A percentile compares a stretch with the other conserved stretches of the same genome.
Conservation (phyloP, 306 rosid species). For the Echinosophora koreensis region DNA sequence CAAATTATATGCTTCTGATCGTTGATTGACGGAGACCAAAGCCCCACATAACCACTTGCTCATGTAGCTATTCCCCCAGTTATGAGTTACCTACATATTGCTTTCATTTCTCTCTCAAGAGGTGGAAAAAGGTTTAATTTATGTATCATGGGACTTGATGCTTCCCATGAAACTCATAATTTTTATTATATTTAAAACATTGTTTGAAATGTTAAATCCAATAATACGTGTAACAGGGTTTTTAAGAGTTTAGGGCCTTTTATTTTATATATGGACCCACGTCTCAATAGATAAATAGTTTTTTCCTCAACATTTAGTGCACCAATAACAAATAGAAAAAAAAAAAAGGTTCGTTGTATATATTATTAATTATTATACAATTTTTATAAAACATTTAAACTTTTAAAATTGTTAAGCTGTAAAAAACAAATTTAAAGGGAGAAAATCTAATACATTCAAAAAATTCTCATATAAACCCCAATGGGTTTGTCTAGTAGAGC, state of each 20-base stretch:
- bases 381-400: background rate
- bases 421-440: background rate
- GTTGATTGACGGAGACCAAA: slow-evolving; percentile 47
- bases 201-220: too few species aligned
- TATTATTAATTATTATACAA: background rate
- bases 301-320: slow-evolving; percentile 30
- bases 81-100: background rate
- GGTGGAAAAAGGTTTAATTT: background rate
- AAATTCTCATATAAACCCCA: background rate
- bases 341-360: too few species aligned
- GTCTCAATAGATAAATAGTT: slow-evolving; percentile 33
- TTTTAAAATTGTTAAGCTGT: background rate
- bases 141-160: background rate
- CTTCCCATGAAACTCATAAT: background rate
- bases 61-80: slow-evolving; percentile 14
- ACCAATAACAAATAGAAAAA: slow-evolving; percentile 1
- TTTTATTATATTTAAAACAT: too few species aligned
- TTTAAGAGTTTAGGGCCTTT: slow-evolving; percentile 43
- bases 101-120: slow-evolving; percentile 44
- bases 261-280: slow-evolving; percentile 46
- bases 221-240: too few species aligned
- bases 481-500: too few species aligned
- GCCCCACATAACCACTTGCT: slow-evolving; percentile 26
- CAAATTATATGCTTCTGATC: slow-evolving; percentile 44
- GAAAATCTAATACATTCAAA: background rate